phyloP scores from a whole-genome alignment of 805 yeast genomes.

The Sugiyamaella lignohabitans region DNA sequence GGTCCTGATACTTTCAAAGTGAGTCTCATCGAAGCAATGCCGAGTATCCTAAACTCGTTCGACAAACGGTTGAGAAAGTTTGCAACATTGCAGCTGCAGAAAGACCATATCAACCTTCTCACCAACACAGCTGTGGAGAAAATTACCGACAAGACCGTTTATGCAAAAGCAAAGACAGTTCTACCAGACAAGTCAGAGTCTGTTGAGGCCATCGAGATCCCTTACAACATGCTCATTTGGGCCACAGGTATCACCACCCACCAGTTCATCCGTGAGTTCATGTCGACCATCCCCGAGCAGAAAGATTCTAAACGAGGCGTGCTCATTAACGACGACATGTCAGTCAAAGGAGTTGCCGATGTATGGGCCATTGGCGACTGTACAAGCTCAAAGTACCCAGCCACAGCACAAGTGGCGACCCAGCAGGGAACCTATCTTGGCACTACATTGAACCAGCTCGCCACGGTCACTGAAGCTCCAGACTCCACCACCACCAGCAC shows the following conservation, averaged over 20 bases:
- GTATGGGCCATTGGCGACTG: conserved; percentile 72
- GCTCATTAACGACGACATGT: conserved; percentile 63
- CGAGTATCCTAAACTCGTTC: conserved; percentile 62
- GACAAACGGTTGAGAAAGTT: conserved; percentile 58
- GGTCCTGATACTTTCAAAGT: conserved; percentile 57
- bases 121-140: conserved; percentile 59
- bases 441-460: conserved; percentile 49
- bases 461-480: conserved; percentile 41
- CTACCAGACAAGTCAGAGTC: conserved; percentile 37
- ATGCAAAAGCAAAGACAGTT: conserved; percentile 36
- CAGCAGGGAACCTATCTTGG: conserved; percentile 67
- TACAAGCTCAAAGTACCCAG: conserved; percentile 60
- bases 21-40: conserved; percentile 62
- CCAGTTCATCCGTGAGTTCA: conserved; percentile 53
- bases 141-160: conserved; percentile 49
- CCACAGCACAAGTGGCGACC: conserved; percentile 67
- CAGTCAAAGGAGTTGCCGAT: conserved; percentile 65
- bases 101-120: conserved; percentile 55
- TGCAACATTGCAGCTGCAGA: conserved; percentile 56
- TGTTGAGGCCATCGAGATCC: conserved; percentile 40
- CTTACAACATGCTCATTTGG: conserved; percentile 68
- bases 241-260: conserved; percentile 69
- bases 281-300: conserved; percentile 57
- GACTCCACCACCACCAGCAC: conserved; percentile 53
- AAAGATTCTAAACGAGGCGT: conserved; percentile 64